Evolutionary conservation across 192 early-diverging fungal species (phyloP), one percentile per base, ranked within the genome.

Genomic region (Haplosporangium gracile): DNA sequence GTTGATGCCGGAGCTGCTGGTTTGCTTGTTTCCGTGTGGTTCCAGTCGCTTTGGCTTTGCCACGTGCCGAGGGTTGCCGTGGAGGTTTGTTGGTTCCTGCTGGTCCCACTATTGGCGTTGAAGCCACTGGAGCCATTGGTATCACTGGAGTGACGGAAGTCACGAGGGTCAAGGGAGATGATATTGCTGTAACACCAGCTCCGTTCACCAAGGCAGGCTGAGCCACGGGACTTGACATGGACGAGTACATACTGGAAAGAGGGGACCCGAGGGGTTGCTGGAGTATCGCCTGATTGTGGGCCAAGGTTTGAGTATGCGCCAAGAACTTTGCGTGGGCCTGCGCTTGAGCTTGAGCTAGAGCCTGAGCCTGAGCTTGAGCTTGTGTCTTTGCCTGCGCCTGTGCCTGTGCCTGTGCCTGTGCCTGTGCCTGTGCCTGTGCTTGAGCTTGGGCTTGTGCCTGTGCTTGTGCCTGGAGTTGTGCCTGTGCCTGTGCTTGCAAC

Each of bases 331-430:
- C 60, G 2, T 75, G 45, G 10, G 71, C 71, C n/a, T 72, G 71
- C 39, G 71, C 71, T 72, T 72, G 71, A 6, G 74, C 74, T n/a
- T 75, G 74, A 22, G 45, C 51, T 51, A 36, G 53, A 34, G 74
- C 72, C 36, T 68, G 39, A 22, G 74, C 75, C 40, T 77, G 88
- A n/a, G 79, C 85, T 20, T 80, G 76, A 18, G 83, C 85, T 40
- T 76, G 75, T n/a, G 88, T 81, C 51, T 90, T 86, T 0, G 79
- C 87, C 47, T 89, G 81, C 4, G 34, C 40, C 22, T 73, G 75
- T 29, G 20, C 18, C 65, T 72, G 74, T 47, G 70, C 65, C 68
- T 74, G 65, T 24, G 72, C 65, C 32, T 83, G 60, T 1, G 68
- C 74, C 18, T 60, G 72, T 42, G 74, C 74, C 40, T 90, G 88